Evolutionary conservation across 225 moss, liverwort and hornwort species (phyloP).

Genomic region (Thuidium tamariscinum): DNA sequence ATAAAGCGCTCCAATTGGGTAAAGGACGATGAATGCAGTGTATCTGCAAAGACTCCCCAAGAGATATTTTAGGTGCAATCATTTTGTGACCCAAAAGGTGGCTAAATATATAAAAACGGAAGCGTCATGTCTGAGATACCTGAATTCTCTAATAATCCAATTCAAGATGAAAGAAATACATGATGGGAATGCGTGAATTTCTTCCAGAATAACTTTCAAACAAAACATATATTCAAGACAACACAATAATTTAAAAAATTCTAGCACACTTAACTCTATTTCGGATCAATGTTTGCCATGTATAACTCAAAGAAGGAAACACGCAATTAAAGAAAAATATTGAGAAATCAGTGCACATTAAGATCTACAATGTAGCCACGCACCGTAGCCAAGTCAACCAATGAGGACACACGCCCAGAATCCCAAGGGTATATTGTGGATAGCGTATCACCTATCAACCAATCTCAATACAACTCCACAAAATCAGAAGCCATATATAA

Average conservation of each 20-base stretch:
- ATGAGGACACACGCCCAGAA: slow-evolving; percentile 48
- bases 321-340: background rate
- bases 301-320: background rate
- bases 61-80: background rate
- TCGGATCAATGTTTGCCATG: background rate
- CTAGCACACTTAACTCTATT: background rate
- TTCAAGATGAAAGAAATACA: background rate
- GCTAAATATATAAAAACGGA: background rate
- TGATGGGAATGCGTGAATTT: background rate
- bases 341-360: background rate
- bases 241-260: background rate
- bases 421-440: slow-evolving; percentile 60
- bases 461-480: background rate
- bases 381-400: slow-evolving; percentile 87
- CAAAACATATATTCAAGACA: background rate
- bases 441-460: slow-evolving; percentile 58
- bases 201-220: background rate
- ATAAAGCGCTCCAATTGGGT: slow-evolving; percentile 71
- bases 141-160: background rate
- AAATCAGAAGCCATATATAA: background rate
- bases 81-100: background rate
- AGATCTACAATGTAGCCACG: background rate
- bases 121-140: background rate
- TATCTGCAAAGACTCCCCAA: slow-evolving; percentile 33
- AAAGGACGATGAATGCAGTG: slow-evolving; percentile 64